These are phyloP conservation scores for Ambrosia artemisiifolia DNA, from an alignment of 129 eudicot species.

Conservation along the genomic window DNA sequence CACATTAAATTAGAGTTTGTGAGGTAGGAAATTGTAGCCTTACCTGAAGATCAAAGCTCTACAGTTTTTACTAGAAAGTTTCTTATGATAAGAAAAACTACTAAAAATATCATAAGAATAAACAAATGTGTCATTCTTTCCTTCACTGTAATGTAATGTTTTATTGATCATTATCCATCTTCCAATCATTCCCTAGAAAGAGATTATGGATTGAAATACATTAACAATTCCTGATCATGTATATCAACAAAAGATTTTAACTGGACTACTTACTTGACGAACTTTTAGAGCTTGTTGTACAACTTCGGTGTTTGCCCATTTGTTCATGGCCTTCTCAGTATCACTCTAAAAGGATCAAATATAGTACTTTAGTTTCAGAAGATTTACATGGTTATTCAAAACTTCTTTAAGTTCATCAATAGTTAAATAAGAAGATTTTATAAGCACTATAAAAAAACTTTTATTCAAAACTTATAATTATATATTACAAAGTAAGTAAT, in stretches of 20 bases:
- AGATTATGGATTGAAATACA: background rate
- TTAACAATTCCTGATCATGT: background rate
- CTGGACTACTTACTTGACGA: conserved; percentile 4
- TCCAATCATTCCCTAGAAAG: background rate
- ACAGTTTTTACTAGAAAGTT: background rate
- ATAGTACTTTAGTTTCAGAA: too few species aligned
- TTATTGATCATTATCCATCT: background rate
- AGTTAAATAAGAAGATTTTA: too few species aligned
- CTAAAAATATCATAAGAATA: conserved; percentile 18
- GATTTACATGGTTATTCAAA: too few species aligned
- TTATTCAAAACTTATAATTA: too few species aligned
- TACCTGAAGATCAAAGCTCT: conserved; percentile 19
- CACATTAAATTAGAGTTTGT: too few species aligned
- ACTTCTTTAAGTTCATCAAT: too few species aligned
- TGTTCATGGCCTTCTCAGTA: background rate
- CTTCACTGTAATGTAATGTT: background rate
- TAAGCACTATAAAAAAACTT: too few species aligned
- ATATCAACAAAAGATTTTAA: background rate
- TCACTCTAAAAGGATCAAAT: background rate
- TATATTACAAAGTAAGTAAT: too few species aligned
- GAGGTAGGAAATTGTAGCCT: background rate
- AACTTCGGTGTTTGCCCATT: background rate
- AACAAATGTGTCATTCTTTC: conserved; percentile 2
- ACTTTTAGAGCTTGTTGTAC: conserved; percentile 18
- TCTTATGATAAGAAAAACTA: conserved; percentile 7